phyloP scores from a whole-genome alignment of 164 flowering plant genomes.

The Annona squamosa region DNA sequence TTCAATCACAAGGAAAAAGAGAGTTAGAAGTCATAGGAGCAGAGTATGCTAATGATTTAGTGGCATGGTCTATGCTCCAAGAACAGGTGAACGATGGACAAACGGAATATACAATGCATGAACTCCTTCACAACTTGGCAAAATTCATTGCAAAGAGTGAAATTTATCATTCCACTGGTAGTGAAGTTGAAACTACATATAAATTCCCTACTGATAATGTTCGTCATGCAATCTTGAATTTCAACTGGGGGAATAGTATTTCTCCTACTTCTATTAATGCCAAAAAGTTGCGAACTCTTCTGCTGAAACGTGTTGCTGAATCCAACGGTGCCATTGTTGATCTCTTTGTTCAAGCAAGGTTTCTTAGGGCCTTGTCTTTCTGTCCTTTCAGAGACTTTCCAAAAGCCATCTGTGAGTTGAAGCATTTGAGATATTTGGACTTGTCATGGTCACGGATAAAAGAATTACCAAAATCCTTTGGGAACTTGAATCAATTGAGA shows the following conservation, averaged over 20 bases:
- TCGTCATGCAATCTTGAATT: not conserved
- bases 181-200: not conserved
- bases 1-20: not conserved
- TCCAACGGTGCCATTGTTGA: not conserved
- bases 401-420: not conserved
- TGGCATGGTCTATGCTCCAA: constrained; percentile 7
- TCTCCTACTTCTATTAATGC: not conserved
- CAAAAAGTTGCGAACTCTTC: not conserved
- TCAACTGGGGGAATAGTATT: not conserved
- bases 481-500: too few relatives aligned
- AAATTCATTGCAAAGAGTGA: constrained; percentile 4
- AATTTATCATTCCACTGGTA: not conserved
- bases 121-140: constrained; percentile 4
- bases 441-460: too few relatives aligned
- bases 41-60: constrained; percentile 3
- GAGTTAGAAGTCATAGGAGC: constrained; percentile 4
- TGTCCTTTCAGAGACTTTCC: not conserved
- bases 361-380: constrained; percentile 7
- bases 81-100: not conserved
- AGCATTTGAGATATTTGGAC: too few relatives aligned
- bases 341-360: not conserved
- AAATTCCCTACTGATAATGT: not conserved
- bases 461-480: too few relatives aligned
- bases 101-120: constrained; percentile 8
- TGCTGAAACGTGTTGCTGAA: not conserved